phyloP scores from a whole-genome alignment of 73 alveolate species.

The Paramecium primaurelia region DNA sequence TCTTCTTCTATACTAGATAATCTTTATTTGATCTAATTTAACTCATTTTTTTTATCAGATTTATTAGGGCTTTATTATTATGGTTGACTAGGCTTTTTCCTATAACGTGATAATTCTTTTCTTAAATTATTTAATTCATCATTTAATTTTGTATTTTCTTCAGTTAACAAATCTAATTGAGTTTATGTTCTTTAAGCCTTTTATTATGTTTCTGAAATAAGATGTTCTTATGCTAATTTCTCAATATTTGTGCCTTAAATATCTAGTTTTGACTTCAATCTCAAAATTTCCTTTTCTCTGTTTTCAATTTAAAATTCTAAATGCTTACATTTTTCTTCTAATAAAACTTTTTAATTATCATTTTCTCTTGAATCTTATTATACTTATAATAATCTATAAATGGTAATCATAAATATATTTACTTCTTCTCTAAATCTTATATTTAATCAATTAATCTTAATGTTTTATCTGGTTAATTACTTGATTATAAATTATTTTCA shows the following conservation, averaged over 20 bases:
- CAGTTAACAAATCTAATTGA: slow-evolving; percentile 48
- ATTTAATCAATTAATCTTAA: background rate
- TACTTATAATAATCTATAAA: background rate
- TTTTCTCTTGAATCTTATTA: slow-evolving; percentile 47
- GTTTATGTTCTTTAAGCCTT: slow-evolving; percentile 54
- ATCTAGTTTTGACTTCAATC: slow-evolving; percentile 58
- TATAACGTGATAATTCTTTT: background rate
- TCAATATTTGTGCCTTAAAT: slow-evolving; percentile 54
- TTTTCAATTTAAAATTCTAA: slow-evolving; percentile 45
- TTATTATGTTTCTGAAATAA: background rate
- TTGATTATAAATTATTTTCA: background rate
- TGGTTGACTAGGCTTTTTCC: background rate
- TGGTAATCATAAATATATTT: background rate
- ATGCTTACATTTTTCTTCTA: slow-evolving; percentile 52
- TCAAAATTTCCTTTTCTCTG: slow-evolving; percentile 54
- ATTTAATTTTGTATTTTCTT: slow-evolving; percentile 55
- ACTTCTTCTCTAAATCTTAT: slow-evolving; percentile 41
- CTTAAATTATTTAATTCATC: slow-evolving; percentile 26
- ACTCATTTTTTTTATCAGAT: slow-evolving; percentile 23
- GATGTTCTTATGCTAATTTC: slow-evolving; percentile 44
- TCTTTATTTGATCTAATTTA: background rate
- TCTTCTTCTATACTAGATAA: background rate
- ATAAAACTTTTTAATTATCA: slow-evolving; percentile 15
- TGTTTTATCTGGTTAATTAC: slow-evolving; percentile 12
- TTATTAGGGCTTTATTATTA: background rate